Percentiles rank a stretch among this genome's conserved stretches.
phyloP scores from a whole-genome alignment of 148 eudicot genomes.

The Fagopyrum homotropicum region DNA sequence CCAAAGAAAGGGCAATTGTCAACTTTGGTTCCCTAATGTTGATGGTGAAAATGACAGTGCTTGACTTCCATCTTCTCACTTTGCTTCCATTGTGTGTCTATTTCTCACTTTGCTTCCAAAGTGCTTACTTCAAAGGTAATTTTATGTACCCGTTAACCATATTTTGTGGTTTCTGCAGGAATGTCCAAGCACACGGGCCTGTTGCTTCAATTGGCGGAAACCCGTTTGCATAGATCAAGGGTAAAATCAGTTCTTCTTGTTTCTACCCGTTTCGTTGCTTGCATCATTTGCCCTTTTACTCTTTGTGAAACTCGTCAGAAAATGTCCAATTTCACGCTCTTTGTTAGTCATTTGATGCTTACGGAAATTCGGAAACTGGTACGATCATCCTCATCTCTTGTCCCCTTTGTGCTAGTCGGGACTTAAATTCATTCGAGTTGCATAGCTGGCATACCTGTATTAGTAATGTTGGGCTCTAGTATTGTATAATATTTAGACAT shows the following conservation, averaged over 20 bases:
- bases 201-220: constrained; percentile 77
- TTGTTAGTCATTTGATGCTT: not conserved
- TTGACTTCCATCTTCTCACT: too few species aligned
- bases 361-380: not conserved
- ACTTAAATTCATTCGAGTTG: not conserved
- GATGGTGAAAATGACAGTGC: too few species aligned
- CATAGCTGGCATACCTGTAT: not conserved
- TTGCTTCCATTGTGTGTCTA: too few species aligned
- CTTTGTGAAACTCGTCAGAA: not conserved
- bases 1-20: not conserved
- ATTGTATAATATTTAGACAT: constrained; percentile 11
- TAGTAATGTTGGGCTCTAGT: not conserved
- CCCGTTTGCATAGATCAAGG: constrained; percentile 56
- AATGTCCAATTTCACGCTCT: not conserved
- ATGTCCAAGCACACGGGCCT: constrained; percentile 48
- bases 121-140: too few species aligned
- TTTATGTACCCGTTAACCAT: not conserved
- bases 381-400: not conserved
- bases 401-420: not conserved
- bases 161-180: constrained; percentile 42
- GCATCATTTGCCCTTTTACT: not conserved
- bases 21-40: not conserved
- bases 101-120: too few species aligned
- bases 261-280: not conserved
- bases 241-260: constrained; percentile 1